These are phyloP conservation scores for Limonium bicolor DNA, from an alignment of 148 eudicot species.

Conservation along the genomic window DNA sequence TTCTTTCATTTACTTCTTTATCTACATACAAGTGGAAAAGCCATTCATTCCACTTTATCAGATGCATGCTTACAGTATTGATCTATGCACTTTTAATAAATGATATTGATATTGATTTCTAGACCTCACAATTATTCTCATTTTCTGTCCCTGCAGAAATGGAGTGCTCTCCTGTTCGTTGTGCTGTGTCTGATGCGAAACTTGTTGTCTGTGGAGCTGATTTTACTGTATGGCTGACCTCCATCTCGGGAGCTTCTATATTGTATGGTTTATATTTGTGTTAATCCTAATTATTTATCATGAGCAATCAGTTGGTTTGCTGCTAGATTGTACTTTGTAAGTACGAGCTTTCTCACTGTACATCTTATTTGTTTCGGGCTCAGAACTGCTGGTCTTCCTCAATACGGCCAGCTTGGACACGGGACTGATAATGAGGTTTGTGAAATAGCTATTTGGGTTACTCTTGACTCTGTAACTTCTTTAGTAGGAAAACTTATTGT, in stretches of 20 bases:
- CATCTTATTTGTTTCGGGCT: conserved; percentile 5
- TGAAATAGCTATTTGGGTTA: no score
- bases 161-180: conserved; percentile 74
- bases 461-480: no score
- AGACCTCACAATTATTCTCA: not conserved
- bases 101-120: not conserved
- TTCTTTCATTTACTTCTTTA: not conserved
- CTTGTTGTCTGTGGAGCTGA: conserved; percentile 71
- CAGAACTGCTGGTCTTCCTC: conserved; percentile 99
- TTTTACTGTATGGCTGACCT: conserved; percentile 77
- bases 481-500: no score
- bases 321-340: no score
- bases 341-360: no score
- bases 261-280: conserved; percentile 40
- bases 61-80: not conserved
- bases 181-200: conserved; percentile 62
- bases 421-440: conserved; percentile 94
- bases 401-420: conserved; percentile 98
- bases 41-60: not conserved
- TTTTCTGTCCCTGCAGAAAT: conserved; percentile 35
- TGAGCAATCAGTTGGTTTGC: no score
- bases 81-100: not conserved
- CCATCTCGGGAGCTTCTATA: conserved; percentile 75
- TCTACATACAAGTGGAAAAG: not conserved
- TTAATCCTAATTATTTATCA: not conserved